phyloP scores from a whole-genome alignment of 345 rosid genomes.

The Turritis glabra region DNA sequence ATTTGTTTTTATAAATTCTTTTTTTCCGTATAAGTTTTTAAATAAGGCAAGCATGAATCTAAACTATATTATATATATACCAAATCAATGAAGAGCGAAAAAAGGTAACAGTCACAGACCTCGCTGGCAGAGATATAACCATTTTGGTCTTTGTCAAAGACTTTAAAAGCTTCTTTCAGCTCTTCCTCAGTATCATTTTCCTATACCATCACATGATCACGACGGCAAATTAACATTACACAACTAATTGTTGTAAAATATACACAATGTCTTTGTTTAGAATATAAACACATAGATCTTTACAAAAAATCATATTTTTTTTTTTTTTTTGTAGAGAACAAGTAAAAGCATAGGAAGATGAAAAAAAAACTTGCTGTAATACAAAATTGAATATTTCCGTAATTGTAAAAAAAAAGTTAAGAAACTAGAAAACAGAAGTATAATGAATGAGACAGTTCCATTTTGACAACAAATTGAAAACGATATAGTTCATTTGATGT shows the following conservation, averaged over 20 bases:
- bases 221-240: neutral
- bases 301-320: neutral
- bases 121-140: conserved; percentile 65
- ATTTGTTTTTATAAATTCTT: neutral
- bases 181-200: conserved; percentile 60
- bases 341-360: neutral
- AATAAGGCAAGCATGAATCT: neutral
- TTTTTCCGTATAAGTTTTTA: neutral
- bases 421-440: neutral
- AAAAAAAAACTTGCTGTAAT: neutral
- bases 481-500: neutral
- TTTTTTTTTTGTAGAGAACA: neutral
- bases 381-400: neutral
- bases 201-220: conserved; percentile 37
- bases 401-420: neutral
- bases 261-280: neutral
- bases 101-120: conserved; percentile 38
- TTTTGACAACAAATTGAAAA: conserved; percentile 6
- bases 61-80: neutral
- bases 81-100: neutral
- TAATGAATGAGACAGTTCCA: conserved; percentile 1
- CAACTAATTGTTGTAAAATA: neutral
- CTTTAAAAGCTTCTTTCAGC: conserved; percentile 61
- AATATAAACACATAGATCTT: neutral
- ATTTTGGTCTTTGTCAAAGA: conserved; percentile 71